Percentiles rank a stretch among this genome's conserved stretches.
Conservation (phyloP, 2,329 filamentous ascomycete species). For the Bipolaris sorokiniana region DNA sequence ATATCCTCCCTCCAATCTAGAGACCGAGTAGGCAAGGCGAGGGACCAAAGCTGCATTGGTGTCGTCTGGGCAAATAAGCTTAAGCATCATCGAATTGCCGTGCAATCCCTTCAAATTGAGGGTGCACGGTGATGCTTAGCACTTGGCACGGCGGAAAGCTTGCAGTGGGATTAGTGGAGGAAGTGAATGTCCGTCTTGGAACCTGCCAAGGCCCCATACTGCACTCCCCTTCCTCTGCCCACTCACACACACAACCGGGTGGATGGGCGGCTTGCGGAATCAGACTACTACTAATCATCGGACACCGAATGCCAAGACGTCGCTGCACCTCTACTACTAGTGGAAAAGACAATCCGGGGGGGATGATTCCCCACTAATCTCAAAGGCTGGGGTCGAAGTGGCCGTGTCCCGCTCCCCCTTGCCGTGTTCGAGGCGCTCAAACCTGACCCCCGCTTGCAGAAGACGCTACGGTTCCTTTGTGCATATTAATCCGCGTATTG, state of each 20-base stretch:
- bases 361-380: background rate
- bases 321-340: too few species aligned
- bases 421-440: background rate
- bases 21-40: conserved; percentile 12
- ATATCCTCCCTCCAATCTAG: background rate
- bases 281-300: too few species aligned
- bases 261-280: too few species aligned
- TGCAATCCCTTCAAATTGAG: conserved; percentile 6
- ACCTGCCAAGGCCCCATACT: conserved; percentile 21
- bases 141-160: conserved; percentile 16
- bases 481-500: conserved; percentile 31
- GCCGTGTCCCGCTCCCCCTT: background rate
- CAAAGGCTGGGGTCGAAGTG: conserved; percentile 1
- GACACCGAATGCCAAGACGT: background rate
- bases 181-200: conserved; percentile 25
- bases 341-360: conserved; percentile 2
- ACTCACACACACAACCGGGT: background rate
- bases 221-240: conserved; percentile 21
- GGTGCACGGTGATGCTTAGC: background rate
- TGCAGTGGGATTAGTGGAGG: conserved; percentile 24
- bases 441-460: conserved; percentile 9
- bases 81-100: background rate
- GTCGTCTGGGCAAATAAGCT: conserved; percentile 17
- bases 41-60: conserved; percentile 2
- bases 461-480: conserved; percentile 22